A percentile compares a stretch with the other conserved stretches of the same genome.
phyloP scores from a whole-genome alignment of 2,329 filamentous ascomycete species.

The Monosporascus sp. region DNA sequence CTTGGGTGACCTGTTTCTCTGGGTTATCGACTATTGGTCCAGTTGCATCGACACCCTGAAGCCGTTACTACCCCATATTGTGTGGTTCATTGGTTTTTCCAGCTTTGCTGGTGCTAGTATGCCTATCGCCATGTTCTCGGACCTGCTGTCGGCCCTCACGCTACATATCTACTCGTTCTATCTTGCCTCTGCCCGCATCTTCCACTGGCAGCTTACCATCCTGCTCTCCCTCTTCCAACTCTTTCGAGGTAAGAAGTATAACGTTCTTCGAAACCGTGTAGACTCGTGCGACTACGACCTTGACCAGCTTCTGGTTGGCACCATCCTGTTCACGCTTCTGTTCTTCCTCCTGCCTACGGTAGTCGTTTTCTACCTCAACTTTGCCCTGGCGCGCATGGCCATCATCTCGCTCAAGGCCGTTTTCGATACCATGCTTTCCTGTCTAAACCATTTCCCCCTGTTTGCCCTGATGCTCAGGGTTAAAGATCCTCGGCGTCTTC shows the following conservation, averaged over 20 bases:
- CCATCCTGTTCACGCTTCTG: slow-evolving; percentile 90
- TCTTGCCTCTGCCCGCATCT: slow-evolving; percentile 92
- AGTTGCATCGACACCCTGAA: slow-evolving; percentile 74
- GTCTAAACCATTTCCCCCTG: slow-evolving; percentile 93
- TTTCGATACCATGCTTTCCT: slow-evolving; percentile 88
- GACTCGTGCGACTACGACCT: slow-evolving; percentile 98
- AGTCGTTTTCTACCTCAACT: slow-evolving; percentile 93
- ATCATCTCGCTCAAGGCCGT: slow-evolving; percentile 91
- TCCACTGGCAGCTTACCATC: slow-evolving; percentile 97
- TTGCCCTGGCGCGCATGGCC: slow-evolving; percentile 87
- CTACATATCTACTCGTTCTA: slow-evolving; percentile 98
- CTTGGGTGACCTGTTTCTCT: slow-evolving; percentile 89
- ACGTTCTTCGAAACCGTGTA: slow-evolving; percentile 92
- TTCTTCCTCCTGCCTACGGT: slow-evolving; percentile 95
- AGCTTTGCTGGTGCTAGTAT: slow-evolving; percentile 95
- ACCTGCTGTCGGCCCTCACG: slow-evolving; percentile 85
- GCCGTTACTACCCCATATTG: slow-evolving; percentile 76
- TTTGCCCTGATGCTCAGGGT: slow-evolving; percentile 95
- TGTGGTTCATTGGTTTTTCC: slow-evolving; percentile 90
- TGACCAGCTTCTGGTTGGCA: slow-evolving; percentile 92
- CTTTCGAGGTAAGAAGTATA: slow-evolving; percentile 96
- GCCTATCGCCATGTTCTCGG: slow-evolving; percentile 93
- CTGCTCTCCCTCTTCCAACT: slow-evolving; percentile 97
- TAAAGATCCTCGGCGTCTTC: slow-evolving; percentile 86
- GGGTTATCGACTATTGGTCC: slow-evolving; percentile 98